Evolutionary conservation across 2,329 filamentous ascomycete species (phyloP), one percentile per base, ranked within the genome.

Genomic region (Aspergillus fumigatus): DNA sequence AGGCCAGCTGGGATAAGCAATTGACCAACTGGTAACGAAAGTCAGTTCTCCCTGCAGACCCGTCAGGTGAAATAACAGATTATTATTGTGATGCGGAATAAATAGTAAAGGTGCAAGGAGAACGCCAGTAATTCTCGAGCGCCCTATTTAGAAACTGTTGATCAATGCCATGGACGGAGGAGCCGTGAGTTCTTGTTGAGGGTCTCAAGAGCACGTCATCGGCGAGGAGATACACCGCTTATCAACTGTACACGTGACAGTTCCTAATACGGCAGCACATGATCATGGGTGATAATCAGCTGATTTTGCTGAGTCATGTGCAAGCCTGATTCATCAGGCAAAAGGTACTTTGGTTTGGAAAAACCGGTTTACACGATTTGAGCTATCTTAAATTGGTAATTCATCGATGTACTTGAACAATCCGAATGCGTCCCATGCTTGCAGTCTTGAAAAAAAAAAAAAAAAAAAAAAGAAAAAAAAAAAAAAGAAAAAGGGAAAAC

Each of bases 381-480:
- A 38, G 14, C 58, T 54, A 55, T 63, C 57, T 64, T 64, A 60
- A 54, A 40, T 49, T 54, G 55, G 52, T 51, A 50, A 52, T 54
- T 54, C 48, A 45, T 54, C 55, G 55, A 65, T 65, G 63, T 64
- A 62, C 63, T 64, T 52, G 61, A 55, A 52, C 53, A 60, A 29
- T 50, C 41, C 50, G 52, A 61, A 57, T 38, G 51, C 56, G 27
- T 48, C 55, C 14, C 47, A 50, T 43, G 45, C 38, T 41, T 45
- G 17, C 25, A 11, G 43, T 11, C 23, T 25, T 11, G 8, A 11
- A 51, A 45, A 53, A 62, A 56, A n/a, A n/a, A n/a, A n/a, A n/a
- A n/a, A n/a, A n/a, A n/a, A n/a, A n/a, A n/a, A n/a, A n/a, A n/a
- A n/a, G n/a, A n/a, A n/a, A n/a, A n/a, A n/a, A n/a, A n/a, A n/a